These are phyloP conservation scores for Cercospora brassicicola DNA, from an alignment of 2,329 filamentous ascomycete genomes.

Conservation along the genomic window DNA sequence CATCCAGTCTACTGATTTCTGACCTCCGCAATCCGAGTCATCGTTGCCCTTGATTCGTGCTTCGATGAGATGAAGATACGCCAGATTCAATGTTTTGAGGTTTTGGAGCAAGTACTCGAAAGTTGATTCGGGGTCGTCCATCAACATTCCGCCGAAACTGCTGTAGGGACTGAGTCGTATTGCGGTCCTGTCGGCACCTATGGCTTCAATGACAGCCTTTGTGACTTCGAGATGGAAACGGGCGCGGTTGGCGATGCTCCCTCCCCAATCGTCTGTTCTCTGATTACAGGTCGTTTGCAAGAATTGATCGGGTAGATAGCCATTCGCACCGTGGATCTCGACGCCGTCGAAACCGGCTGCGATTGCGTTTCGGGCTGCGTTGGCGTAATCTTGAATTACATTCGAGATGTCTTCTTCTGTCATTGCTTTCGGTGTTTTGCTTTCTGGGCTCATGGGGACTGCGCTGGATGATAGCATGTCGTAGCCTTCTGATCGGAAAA, in stretches of 20 bases:
- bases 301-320: constrained; percentile 57
- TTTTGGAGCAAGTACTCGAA: constrained; percentile 58
- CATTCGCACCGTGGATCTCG: constrained; percentile 54
- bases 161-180: constrained; percentile 63
- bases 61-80: constrained; percentile 63
- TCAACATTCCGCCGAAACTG: constrained; percentile 61
- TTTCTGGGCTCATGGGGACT: background rate
- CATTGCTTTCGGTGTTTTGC: constrained; percentile 30
- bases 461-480: background rate
- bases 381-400: constrained; percentile 43
- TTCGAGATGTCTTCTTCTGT: constrained; percentile 49
- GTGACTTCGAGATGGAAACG: constrained; percentile 60
- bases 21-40: constrained; percentile 35
- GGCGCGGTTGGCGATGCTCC: constrained; percentile 53
- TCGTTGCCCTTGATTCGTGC: constrained; percentile 52
- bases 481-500: background rate
- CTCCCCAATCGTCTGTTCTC: constrained; percentile 54
- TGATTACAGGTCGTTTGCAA: constrained; percentile 52
- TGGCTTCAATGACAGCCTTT: constrained; percentile 44
- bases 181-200: constrained; percentile 49
- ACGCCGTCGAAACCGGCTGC: constrained; percentile 57
- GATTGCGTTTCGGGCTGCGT: constrained; percentile 54
- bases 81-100: constrained; percentile 53
- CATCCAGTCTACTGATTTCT: constrained; percentile 47
- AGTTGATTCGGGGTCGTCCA: constrained; percentile 61